A percentile compares a stretch with the other conserved stretches of the same genome.
Conservation (phyloP, 768 basidiomycete species). For the Termitomyces sp. region DNA sequence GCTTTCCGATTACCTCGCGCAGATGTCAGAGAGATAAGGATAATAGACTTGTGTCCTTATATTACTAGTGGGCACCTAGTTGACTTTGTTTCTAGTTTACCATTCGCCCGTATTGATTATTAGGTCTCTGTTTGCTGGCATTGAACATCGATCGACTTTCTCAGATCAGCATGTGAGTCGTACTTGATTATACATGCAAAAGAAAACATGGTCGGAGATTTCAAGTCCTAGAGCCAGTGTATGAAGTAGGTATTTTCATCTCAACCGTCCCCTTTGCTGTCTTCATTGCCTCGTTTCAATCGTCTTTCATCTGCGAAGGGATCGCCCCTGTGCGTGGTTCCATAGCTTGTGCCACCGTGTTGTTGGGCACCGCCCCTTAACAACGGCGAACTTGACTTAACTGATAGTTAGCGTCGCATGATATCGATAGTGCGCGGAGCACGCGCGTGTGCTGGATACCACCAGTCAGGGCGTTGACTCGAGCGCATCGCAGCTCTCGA, state of each 20-base stretch:
- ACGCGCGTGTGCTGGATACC: too few relatives aligned
- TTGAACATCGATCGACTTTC: not conserved
- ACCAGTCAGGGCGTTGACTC: not conserved
- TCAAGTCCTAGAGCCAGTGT: too few relatives aligned
- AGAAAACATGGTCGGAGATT: not conserved
- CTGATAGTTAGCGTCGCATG: conserved; percentile 8
- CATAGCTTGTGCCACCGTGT: not conserved
- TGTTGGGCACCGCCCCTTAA: conserved; percentile 25
- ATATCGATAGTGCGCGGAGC: not conserved
- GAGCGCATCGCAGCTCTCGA: not conserved
- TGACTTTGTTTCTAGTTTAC: not conserved
- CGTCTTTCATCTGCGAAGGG: not conserved
- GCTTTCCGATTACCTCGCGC: conserved; percentile 65
- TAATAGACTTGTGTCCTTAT: not conserved
- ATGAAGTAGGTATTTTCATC: not conserved
- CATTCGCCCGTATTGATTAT: not conserved
- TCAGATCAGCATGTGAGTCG: too few relatives aligned
- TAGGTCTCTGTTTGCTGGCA: not conserved
- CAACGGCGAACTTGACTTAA: conserved; percentile 44
- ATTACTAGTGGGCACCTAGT: not conserved
- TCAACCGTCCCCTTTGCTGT: not conserved
- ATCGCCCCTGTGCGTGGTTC: not conserved
- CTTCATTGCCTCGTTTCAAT: not conserved
- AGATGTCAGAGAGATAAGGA: conserved; percentile 48
- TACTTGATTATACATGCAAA: not conserved